These are phyloP conservation scores for Strobilomyces dryophilus DNA, from an alignment of 768 basidiomycete genomes.

Conservation along the genomic window DNA sequence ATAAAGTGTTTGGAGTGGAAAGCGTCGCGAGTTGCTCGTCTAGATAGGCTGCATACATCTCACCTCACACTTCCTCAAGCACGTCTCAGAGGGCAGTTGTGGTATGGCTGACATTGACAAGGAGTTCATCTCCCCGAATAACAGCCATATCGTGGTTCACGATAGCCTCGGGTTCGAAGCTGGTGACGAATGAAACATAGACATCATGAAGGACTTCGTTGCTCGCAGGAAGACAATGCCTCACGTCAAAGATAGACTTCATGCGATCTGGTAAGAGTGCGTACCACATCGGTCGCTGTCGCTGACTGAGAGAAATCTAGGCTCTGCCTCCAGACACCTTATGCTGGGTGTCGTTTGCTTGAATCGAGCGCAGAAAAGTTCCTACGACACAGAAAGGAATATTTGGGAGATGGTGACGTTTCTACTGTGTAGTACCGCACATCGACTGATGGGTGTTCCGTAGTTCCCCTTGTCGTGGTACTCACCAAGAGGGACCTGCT, in stretches of 20 bases:
- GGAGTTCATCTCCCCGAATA: slow-evolving; percentile 6
- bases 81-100: neutral
- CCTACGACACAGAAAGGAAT: neutral
- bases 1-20: slow-evolving; percentile 10
- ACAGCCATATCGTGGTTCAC: neutral
- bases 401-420: slow-evolving; percentile 4
- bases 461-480: slow-evolving; percentile 14
- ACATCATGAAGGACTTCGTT: neutral
- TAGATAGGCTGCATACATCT: neutral
- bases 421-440: neutral
- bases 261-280: slow-evolving; percentile 11
- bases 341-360: slow-evolving; percentile 12
- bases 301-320: slow-evolving; percentile 1
- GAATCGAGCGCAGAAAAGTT: slow-evolving; percentile 11
- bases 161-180: neutral
- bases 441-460: neutral
- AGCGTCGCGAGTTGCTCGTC: slow-evolving; percentile 4
- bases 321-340: slow-evolving; percentile 15
- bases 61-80: neutral
- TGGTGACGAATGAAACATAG: neutral
- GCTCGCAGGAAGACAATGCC: slow-evolving; percentile 1
- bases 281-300: neutral
- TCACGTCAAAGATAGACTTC: slow-evolving; percentile 4
- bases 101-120: neutral
- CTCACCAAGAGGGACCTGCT: slow-evolving; percentile 16